phyloP scores from a whole-genome alignment of 768 basidiomycete genomes.

The Kockovaella imperatae region DNA sequence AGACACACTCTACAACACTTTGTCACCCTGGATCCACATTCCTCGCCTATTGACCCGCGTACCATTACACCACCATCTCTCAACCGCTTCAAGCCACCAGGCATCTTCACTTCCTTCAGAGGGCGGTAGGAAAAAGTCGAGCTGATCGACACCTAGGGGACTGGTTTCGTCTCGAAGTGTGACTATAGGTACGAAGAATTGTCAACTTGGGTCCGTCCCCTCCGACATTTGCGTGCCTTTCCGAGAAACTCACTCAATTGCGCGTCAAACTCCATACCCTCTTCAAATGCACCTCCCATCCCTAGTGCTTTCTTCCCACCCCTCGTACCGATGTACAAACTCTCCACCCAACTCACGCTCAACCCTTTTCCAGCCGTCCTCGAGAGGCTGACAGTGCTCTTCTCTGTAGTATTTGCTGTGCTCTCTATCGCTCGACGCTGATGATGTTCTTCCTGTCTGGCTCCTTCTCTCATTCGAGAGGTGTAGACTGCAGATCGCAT shows the following conservation, averaged over 20 bases:
- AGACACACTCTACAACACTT: too few species aligned
- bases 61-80: constrained; percentile 88
- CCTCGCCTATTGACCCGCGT: constrained; percentile 57
- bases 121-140: constrained; percentile 61
- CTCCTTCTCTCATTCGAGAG: constrained; percentile 61
- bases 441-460: constrained; percentile 3
- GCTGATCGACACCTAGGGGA: constrained; percentile 49
- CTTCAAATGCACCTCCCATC: constrained; percentile 44
- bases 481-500: constrained; percentile 74
- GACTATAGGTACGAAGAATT: too few species aligned
- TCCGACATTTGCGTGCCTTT: neutral
- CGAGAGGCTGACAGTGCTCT: neutral
- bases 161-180: neutral
- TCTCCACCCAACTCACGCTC: constrained; percentile 70
- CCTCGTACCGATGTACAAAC: constrained; percentile 69
- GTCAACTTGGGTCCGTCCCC: neutral
- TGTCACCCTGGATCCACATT: constrained; percentile 73
- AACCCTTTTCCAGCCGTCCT: constrained; percentile 37
- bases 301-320: constrained; percentile 69
- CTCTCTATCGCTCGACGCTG: neutral
- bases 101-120: constrained; percentile 5
- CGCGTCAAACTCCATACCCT: constrained; percentile 42
- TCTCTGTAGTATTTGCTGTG: neutral
- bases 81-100: constrained; percentile 54
- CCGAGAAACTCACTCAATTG: constrained; percentile 33